Evolutionary conservation across 2,329 filamentous ascomycete genomes (phyloP), one percentile per base, ranked within the genome.

Genomic region (Claviceps humidiphila): DNA sequence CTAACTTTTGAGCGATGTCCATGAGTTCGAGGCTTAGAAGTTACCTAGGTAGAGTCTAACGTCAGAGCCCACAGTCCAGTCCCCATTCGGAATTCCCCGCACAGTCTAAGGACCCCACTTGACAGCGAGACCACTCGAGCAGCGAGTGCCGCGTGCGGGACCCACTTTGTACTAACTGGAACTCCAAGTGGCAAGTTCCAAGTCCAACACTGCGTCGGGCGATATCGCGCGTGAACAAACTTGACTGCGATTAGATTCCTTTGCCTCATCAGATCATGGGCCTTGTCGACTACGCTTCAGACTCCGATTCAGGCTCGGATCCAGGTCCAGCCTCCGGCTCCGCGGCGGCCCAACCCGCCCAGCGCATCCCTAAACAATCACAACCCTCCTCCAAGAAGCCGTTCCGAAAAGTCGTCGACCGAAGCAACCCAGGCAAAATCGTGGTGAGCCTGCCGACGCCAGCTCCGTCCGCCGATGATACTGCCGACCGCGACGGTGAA

Each of bases 401-500:
- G 17, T 85, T 89, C 63, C 84, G 85, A 62, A 90, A 89, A 67
- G 80, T 93, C 52, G 81, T 95, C 68, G 85, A 93, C 69, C 81
- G 85, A 64, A 78, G 83, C 52, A 89, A 89, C 64, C 81, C 87
- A 7, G 82, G 85, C 68, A 94, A 90, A 69, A 94, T 96, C 67
- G 76, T 84, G 63, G 81, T 96, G 66, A 88, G 78, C 59, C 78
- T 96, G 14, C 82, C 88, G 3, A 74, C 79, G 20, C 63, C 73
- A 41, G 64, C 48, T 3, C n/a, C 39, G 16, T 34, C 48, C 8
- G 14, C 68, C 24, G 68, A 65, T 51, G 73, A 76, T 26, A 74
- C 73, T 26, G 17, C 56, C 3, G 26, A 41, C 16, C 47, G 55
- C 22, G 51, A 52, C n/a, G 2, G 14, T 26, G 60, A 63, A 30